Evolutionary conservation across 208 protist genomes (phyloP).

Genomic region (Trypanosoma lewisi): DNA sequence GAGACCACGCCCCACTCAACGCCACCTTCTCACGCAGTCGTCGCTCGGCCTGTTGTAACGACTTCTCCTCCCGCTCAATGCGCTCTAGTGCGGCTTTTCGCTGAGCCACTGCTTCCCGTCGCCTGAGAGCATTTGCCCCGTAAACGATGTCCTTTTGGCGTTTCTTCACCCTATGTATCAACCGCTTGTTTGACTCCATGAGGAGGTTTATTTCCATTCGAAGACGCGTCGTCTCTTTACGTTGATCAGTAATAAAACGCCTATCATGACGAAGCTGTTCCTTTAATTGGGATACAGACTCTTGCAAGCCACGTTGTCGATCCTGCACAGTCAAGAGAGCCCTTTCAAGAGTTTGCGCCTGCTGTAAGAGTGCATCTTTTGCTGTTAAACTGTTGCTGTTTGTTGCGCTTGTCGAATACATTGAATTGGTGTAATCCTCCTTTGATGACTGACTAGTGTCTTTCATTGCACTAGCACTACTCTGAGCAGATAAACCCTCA

Average conservation of each 20-base stretch:
- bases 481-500: neutral
- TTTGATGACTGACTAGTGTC: neutral
- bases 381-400: conserved; percentile 5
- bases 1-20: conserved; percentile 5
- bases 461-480: neutral
- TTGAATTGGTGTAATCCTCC: neutral
- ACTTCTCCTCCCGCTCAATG: conserved; percentile 43
- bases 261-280: conserved; percentile 65
- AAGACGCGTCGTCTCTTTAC: conserved; percentile 41
- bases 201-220: conserved; percentile 37
- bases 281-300: conserved; percentile 27
- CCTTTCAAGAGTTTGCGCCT: conserved; percentile 44
- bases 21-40: conserved; percentile 24
- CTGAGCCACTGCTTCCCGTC: conserved; percentile 34
- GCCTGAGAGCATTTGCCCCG: conserved; percentile 52
- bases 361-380: conserved; percentile 43
- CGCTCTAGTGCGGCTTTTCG: conserved; percentile 35
- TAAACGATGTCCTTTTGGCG: conserved; percentile 72
- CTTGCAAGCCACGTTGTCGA: conserved; percentile 35
- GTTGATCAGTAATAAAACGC: conserved; percentile 61
- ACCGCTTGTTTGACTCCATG: conserved; percentile 15
- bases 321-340: conserved; percentile 44
- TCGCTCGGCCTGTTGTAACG: conserved; percentile 34
- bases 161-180: conserved; percentile 41
- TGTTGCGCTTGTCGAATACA: neutral